Evolutionary conservation across 2,329 filamentous ascomycete species (phyloP).

Genomic region (Hortaea sp.): DNA sequence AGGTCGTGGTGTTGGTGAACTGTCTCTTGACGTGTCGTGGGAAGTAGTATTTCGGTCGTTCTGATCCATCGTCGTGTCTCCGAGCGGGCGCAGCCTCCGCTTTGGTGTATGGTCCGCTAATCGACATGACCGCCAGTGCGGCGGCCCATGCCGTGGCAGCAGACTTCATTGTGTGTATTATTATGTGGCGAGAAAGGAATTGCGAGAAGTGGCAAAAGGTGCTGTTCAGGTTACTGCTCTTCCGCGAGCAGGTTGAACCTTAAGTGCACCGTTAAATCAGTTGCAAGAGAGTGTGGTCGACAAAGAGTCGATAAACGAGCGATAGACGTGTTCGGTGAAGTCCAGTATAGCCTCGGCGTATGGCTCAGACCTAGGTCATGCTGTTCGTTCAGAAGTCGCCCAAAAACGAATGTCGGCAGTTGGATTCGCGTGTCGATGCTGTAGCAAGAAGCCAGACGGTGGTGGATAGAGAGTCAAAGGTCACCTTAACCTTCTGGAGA

Average conservation of each 20-base stretch:
- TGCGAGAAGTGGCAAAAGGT: constrained; percentile 1
- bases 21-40: constrained; percentile 36
- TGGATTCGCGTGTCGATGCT: constrained; percentile 7
- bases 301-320: constrained; percentile 24
- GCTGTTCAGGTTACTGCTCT: background rate
- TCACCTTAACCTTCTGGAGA: background rate
- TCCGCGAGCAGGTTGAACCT: background rate
- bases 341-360: background rate
- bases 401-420: constrained; percentile 23
- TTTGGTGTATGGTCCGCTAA: constrained; percentile 33
- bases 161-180: constrained; percentile 30
- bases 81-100: constrained; percentile 40
- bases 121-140: constrained; percentile 35
- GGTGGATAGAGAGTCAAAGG: background rate
- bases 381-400: constrained; percentile 10
- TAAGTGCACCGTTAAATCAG: constrained; percentile 19
- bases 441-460: background rate
- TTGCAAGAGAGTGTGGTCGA: constrained; percentile 45
- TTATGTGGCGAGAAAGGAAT: constrained; percentile 7
- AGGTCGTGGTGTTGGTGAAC: constrained; percentile 11
- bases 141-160: constrained; percentile 37
- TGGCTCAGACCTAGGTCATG: constrained; percentile 16
- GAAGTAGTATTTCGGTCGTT: constrained; percentile 37
- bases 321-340: constrained; percentile 12
- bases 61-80: constrained; percentile 25